Conservation (phyloP, 345 rosid genomes). For the Eucalyptus cloeziana region DNA sequence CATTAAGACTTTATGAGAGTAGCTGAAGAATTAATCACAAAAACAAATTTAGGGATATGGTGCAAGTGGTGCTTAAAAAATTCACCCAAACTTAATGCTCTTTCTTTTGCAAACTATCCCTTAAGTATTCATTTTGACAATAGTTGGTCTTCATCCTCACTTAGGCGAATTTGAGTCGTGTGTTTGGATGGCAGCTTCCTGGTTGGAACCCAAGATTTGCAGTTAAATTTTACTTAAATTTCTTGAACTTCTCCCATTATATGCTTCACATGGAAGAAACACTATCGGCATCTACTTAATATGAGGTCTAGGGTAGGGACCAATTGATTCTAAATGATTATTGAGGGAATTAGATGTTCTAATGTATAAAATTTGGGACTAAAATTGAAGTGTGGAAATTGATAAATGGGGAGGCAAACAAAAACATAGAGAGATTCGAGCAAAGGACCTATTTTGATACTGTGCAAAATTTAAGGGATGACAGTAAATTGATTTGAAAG, state of each 20-base stretch:
- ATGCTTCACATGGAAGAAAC: not conserved
- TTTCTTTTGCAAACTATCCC: not conserved
- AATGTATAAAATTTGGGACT: not conserved
- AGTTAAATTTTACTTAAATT: not conserved
- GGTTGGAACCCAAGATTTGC: not conserved
- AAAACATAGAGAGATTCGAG: not conserved
- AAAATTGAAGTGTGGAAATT: not conserved
- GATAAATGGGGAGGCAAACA: not conserved
- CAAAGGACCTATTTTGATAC: not conserved
- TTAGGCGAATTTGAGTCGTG: not conserved
- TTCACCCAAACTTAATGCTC: not conserved
- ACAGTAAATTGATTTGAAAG: not conserved
- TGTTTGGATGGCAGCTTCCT: not conserved
- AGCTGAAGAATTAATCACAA: not conserved
- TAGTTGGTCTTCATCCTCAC: not conserved
- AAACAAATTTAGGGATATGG: not conserved
- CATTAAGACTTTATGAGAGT: not conserved
- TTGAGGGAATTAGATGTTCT: not conserved
- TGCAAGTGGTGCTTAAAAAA: not conserved
- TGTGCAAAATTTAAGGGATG: not conserved
- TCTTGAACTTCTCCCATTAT: not conserved
- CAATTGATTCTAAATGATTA: not conserved
- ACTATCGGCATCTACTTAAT: not conserved
- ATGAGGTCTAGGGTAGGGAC: not conserved
- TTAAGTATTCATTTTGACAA: not conserved